Evolutionary conservation across 2,329 filamentous ascomycete genomes (phyloP).

Genomic region (Stachybotrys chlorohalonatus): DNA sequence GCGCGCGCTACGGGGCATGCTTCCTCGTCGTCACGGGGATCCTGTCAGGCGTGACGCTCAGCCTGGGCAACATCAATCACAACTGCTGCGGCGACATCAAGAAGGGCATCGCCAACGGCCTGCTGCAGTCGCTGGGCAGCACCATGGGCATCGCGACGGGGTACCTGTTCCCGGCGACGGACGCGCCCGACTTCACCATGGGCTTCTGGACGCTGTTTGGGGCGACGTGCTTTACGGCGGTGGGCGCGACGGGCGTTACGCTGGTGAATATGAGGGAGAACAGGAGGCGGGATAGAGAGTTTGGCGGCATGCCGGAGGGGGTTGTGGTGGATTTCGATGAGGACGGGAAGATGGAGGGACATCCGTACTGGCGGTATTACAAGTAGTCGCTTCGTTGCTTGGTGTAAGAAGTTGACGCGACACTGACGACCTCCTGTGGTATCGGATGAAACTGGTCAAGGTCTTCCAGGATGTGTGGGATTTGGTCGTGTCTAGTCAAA

Average conservation of each 20-base stretch:
- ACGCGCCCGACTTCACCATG: neutral
- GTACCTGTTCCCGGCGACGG: neutral
- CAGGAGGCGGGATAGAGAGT: slow-evolving; percentile 2
- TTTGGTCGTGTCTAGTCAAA: too few species aligned
- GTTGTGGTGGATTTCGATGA: neutral
- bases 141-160: neutral
- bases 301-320: slow-evolving; percentile 1
- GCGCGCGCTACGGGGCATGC: neutral
- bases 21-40: neutral
- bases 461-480: too few species aligned
- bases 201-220: slow-evolving; percentile 3
- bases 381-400: neutral
- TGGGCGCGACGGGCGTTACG: slow-evolving; percentile 3
- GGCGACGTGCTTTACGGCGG: neutral
- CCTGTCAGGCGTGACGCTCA: neutral
- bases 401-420: too few species aligned
- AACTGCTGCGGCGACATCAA: neutral
- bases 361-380: neutral
- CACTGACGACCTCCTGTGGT: too few species aligned
- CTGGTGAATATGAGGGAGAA: slow-evolving; percentile 7
- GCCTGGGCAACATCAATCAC: neutral
- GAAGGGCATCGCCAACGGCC: neutral
- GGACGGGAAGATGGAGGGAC: neutral
- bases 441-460: too few species aligned
- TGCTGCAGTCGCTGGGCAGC: neutral